Evolutionary conservation across 2,329 filamentous ascomycete species (phyloP), one percentile per base, ranked within the genome.

Genomic region (Fusarium citri): DNA sequence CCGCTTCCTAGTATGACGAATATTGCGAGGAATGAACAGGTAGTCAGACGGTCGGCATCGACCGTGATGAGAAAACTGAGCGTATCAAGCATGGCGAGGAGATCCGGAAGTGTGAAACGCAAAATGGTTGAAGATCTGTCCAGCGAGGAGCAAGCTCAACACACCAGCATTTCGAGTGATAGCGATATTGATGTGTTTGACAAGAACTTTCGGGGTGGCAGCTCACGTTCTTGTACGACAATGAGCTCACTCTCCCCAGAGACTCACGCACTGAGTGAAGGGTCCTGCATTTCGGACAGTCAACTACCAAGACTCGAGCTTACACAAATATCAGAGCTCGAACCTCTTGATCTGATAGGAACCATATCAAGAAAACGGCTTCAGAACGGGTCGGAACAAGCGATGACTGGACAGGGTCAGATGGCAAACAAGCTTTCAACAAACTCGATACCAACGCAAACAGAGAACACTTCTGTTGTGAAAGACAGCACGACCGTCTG

Each of bases 31-130:
- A 81, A 92, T 73, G 88, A 97, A 73, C 89, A 92, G 75, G 83
- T 93, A 6, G 90, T 96, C 48, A 87, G 92, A 53, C 88, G 88
- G 42, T 94, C 92, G n/a, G 92, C 94, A 15, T 94, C 93, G 37
- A 92, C 92, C 1, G 88, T 97, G 76, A 97, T 97, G 83, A 88
- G 94, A 55, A 97, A 94, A 77, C 86, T 98, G 68, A 97, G 93
- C 79, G 91, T 93, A 75, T 91, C 91, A 50, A 94, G 91, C 78
- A 91, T 96, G 69, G 87, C 92, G 40, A 92, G 91, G 72, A 88
- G 91, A 60, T 92, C 92, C 2, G 85, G 84, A 41, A 92, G 90
- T 69, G 73, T 85, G 26, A 69, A 75, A 30, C 76, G 73, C 30
- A 73, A 58, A 41, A 55, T 41, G 18, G 62, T 43, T 18, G 68